phyloP scores from a whole-genome alignment of 257 asterid species.

The Ligustrum vulgare region DNA sequence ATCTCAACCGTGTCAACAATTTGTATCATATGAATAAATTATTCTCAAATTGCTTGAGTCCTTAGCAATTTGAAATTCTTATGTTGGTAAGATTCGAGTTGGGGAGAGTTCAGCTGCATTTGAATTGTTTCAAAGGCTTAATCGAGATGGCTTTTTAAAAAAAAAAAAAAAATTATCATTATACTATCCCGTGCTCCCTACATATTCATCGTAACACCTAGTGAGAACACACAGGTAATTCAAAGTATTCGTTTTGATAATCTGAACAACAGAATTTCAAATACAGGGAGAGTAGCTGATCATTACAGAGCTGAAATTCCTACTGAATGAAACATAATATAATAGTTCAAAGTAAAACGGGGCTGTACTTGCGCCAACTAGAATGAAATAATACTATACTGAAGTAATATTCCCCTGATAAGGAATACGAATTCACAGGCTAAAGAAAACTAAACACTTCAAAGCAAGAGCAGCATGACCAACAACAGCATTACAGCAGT shows the following conservation, averaged over 20 bases:
- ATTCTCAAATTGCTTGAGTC: neutral
- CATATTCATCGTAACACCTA: neutral
- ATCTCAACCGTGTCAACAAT: no score
- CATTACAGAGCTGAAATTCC: neutral
- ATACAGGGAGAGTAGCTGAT: neutral
- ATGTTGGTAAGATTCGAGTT: neutral
- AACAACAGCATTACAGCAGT: conserved; percentile 15
- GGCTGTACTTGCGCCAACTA: neutral
- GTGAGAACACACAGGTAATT: neutral
- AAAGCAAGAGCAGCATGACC: conserved; percentile 22
- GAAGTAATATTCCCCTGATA: neutral
- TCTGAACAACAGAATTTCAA: neutral
- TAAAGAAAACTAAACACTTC: conserved; percentile 5
- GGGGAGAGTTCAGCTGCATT: neutral
- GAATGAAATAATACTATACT: neutral
- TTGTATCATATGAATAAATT: neutral
- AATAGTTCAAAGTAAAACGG: neutral
- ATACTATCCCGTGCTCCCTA: no score
- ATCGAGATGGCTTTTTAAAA: no score
- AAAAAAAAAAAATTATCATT: no score
- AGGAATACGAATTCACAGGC: conserved; percentile 33
- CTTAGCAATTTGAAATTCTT: neutral
- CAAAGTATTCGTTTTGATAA: neutral
- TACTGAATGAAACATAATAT: neutral
- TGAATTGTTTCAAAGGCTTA: neutral